Conservation (phyloP, 768 basidiomycete species). For the Strobilomyces echinocephalus region DNA sequence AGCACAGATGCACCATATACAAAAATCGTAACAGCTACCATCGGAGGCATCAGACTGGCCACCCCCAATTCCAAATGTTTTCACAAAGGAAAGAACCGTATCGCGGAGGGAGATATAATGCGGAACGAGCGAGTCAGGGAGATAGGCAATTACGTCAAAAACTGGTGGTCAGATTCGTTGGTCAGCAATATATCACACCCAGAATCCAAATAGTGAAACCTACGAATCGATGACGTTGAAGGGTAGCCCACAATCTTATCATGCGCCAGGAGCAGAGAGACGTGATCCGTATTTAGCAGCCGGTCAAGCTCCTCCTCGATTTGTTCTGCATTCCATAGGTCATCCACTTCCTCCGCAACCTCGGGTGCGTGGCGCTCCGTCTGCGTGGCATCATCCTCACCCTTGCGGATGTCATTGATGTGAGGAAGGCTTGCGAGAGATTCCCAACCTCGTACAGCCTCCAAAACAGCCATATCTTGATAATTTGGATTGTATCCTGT, state of each 20-base stretch:
- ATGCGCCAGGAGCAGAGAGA: constrained; percentile 70
- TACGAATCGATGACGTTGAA: constrained; percentile 50
- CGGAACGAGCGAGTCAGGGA: constrained; percentile 77
- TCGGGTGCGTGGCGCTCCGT: constrained; percentile 16
- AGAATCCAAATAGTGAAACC: constrained; percentile 26
- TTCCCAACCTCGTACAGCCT: constrained; percentile 94
- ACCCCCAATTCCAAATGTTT: constrained; percentile 55
- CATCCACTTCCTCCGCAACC: constrained; percentile 47
- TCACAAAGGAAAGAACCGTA: constrained; percentile 56
- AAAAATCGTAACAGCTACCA: constrained; percentile 28
- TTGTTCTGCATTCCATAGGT: constrained; percentile 54
- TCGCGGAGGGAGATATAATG: constrained; percentile 67
- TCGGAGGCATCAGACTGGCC: constrained; percentile 35
- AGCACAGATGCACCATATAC: background rate
- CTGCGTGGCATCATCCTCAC: constrained; percentile 34
- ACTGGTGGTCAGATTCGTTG: constrained; percentile 42
- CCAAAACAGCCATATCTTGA: constrained; percentile 98
- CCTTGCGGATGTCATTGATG: constrained; percentile 63
- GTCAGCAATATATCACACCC: background rate
- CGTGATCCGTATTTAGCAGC: constrained; percentile 62
- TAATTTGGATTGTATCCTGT: constrained; percentile 96
- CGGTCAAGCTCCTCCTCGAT: constrained; percentile 54
- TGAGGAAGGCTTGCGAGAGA: constrained; percentile 64
- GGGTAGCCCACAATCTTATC: constrained; percentile 60
- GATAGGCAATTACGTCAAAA: constrained; percentile 72